Evolutionary conservation across 805 yeast genomes (phyloP).

Genomic region (Wickerhamiella domercqiae): DNA sequence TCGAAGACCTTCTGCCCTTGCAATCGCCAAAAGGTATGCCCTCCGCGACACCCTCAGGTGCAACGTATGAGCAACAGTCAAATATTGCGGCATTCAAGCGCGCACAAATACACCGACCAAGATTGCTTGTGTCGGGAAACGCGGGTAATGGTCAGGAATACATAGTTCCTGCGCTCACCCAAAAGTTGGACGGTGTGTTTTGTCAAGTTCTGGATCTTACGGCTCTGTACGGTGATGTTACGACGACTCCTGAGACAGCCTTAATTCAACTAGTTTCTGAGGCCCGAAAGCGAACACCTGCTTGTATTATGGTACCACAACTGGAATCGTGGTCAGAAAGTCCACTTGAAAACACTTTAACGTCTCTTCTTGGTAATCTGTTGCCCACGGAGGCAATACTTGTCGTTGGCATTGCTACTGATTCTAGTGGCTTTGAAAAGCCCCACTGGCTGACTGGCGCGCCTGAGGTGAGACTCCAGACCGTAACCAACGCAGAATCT

Average conservation of each 20-base stretch:
- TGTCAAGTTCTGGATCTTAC: conserved; percentile 71
- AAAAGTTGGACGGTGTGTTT: conserved; percentile 76
- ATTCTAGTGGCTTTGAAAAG: conserved; percentile 27
- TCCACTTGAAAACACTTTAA: conserved; percentile 55
- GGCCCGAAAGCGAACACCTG: conserved; percentile 78
- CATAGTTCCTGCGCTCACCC: conserved; percentile 64
- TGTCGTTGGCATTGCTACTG: conserved; percentile 56
- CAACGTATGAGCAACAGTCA: conserved; percentile 49
- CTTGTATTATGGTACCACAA: conserved; percentile 71
- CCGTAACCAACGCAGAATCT: conserved; percentile 25
- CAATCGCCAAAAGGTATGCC: neutral
- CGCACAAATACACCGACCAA: conserved; percentile 68
- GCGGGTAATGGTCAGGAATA: conserved; percentile 80
- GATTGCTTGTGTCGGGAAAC: conserved; percentile 56
- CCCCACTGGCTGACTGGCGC: conserved; percentile 34
- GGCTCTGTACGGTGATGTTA: conserved; percentile 58
- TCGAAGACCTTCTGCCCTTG: conserved; percentile 43
- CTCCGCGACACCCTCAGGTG: conserved; percentile 21
- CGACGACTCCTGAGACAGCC: conserved; percentile 68
- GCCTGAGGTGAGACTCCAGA: conserved; percentile 28
- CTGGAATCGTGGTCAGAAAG: conserved; percentile 53
- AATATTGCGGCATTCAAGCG: conserved; percentile 40
- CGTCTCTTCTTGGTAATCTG: conserved; percentile 51
- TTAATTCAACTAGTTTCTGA: conserved; percentile 74
- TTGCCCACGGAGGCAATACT: conserved; percentile 59